A percentile compares a stretch with the other conserved stretches of the same genome.
These are phyloP conservation scores for Coemansia guatemalensis DNA, from an alignment of 192 early-diverging fungal species.

Conservation along the genomic window DNA sequence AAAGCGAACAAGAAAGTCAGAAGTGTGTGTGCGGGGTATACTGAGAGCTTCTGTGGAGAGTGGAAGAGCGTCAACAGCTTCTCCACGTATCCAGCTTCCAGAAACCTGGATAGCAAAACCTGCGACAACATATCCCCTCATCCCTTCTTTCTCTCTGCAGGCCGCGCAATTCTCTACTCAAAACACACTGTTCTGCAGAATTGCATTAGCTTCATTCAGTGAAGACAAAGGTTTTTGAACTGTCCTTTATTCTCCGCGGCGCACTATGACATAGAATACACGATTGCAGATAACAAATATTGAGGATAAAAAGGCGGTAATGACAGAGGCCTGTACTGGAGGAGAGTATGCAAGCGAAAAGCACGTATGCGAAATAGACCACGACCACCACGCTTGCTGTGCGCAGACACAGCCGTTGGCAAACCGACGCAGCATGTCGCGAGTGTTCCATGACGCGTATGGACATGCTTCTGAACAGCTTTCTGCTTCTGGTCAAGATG, in stretches of 20 bases:
- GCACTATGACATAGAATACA: background rate
- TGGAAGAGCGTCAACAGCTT: background rate
- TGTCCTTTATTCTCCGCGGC: background rate
- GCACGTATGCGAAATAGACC: background rate
- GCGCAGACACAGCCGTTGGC: background rate
- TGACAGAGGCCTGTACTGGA: background rate
- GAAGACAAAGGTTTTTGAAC: background rate
- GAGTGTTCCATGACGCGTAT: constrained; percentile 16
- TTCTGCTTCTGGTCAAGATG: background rate
- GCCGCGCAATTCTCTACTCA: too few species aligned
- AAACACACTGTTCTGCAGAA: background rate
- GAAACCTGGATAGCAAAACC: background rate
- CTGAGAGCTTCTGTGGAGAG: background rate
- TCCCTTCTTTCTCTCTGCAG: too few species aligned
- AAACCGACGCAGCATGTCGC: constrained; percentile 1
- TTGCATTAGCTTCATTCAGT: background rate
- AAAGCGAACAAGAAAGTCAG: background rate
- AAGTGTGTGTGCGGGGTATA: background rate
- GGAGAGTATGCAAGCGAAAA: background rate
- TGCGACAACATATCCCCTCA: too few species aligned
- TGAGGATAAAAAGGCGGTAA: background rate
- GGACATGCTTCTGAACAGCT: background rate
- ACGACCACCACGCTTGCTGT: background rate
- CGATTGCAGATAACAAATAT: background rate
- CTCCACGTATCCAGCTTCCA: background rate